Evolutionary conservation across 1,284 basidiomycete genomes (phyloP), one percentile per base, ranked within the genome.

Genomic region (Anthracocystis panici-leucophaei): DNA sequence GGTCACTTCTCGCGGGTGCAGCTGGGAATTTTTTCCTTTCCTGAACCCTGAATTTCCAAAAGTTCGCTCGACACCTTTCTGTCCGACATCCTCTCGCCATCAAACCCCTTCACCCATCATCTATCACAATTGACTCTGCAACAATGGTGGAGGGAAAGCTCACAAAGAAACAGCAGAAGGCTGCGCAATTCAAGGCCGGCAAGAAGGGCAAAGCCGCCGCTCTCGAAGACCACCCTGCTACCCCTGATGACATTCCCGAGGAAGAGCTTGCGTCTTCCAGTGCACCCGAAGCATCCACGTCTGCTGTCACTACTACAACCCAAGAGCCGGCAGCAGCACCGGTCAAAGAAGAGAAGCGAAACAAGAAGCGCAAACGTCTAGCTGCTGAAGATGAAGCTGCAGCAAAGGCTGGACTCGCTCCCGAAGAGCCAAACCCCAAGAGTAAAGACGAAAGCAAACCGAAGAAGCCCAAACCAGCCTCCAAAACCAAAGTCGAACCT

Each of bases 101-200:
- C 56, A 41, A 49, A 18, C 20, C 53, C 25, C 42, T 11, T 44
- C 10, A 16, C 3, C 33, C 33, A 31, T 16, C 44, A 49, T 18
- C 64, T 33, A 29, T 7, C 9, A 27, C 27, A 29, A 29, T 20
- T 7, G 40, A 16, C n/a, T 12, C 33, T 11, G n/a, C 11, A 51
- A 50, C 11, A 6, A 75, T 75, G 72, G 55, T 58, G 25, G 65
- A 53, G 41, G 44, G 44, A 25, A 77, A 73, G 41, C 65, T 76
- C 50, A 81, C 81, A 23, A 82, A 82, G 62, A 78, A 79, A 52
- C 77, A 82, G 64, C 75, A 77, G 23, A 82, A 82, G 51, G 76
- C 79, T 9, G 76, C 68, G 0, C 60, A 67, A 18, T 82, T 81
- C 67, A 79, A 75, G 38, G 65, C 66, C 10, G 56, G 52, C n/a